Base-by-base conservation (phyloP, 495 filamentous ascomycete genomes). In the Hyaloscypha bicolor region DNA sequence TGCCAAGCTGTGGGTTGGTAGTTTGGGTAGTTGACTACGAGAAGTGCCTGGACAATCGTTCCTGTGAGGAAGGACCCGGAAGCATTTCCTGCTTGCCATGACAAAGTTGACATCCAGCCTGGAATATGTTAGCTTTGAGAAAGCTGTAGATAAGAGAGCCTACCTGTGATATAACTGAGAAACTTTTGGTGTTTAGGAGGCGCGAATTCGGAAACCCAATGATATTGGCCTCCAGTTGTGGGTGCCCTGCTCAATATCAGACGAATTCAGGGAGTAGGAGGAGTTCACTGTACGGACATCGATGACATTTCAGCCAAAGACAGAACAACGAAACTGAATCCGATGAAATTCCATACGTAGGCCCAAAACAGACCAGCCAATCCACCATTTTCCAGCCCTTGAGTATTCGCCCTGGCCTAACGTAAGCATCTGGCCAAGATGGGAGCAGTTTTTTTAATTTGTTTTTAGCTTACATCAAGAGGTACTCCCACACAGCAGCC, bases 121-220 rank as follows among this genome's bases (percentile, higher is more conserved):
- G 56, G 25, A 39, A 35, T 16, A 19, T 29, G 22, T 68, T 51
- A 77, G 52, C 69, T 57, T 22, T 71, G 62, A 42, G 29, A 45
- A 22, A 14, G 42, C 32, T 0, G 4, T 5, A 4, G 25, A 21
- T 12, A 63, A 60, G 6, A 57, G 31, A 25, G 52, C 55, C 35
- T 31, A 64, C 67, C 81, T 21, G 79, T 78, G 16, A 81, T 67
- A 67, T 83, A 85, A 52, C 79, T 82, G 4, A 84, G 66, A 51
- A 79, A 79, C 55, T 77, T 77, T 63, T 84, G 83, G 30, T 69
- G 74, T 30, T 68, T 64, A 4, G 71, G 75, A 1, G 79, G 77
- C 0, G 81, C 73, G 58, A 85, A 84, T 61, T 85, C 83, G 2
- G 78, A 81, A 0, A 69, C 64, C 80, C 81, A 83, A 63, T 83